These are phyloP conservation scores for Hylodesmum podocarpum DNA, from an alignment of 306 rosid species.

Conservation along the genomic window DNA sequence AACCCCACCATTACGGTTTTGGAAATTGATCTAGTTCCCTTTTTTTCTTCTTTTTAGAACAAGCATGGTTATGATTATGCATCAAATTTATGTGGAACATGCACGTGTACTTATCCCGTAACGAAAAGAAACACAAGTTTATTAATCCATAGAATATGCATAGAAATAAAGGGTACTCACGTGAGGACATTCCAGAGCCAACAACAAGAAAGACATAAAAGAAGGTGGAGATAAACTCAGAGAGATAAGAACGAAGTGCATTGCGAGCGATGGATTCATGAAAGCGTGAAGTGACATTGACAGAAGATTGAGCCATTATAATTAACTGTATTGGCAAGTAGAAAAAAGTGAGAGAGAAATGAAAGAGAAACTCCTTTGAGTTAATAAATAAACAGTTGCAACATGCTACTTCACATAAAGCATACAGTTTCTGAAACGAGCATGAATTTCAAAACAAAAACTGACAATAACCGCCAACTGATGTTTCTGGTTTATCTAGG, in stretches of 20 bases:
- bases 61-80: not conserved
- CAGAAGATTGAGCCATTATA: slow-evolving; percentile 57
- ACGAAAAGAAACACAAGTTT: not conserved
- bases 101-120: too few species aligned
- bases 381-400: slow-evolving; percentile 3
- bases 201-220: slow-evolving; percentile 66
- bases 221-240: slow-evolving; percentile 91
- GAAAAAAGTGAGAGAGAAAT: too few species aligned
- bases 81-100: not conserved
- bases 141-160: too few species aligned
- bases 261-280: slow-evolving; percentile 53
- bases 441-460: slow-evolving; percentile 23
- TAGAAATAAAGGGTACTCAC: slow-evolving; percentile 38
- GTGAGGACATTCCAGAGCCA: slow-evolving; percentile 74
- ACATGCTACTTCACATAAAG: not conserved
- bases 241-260: slow-evolving; percentile 74
- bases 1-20: not conserved
- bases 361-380: too few species aligned
- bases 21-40: not conserved
- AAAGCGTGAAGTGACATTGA: slow-evolving; percentile 47
- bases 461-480: slow-evolving; percentile 22
- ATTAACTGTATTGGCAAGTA: not conserved
- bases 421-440: slow-evolving; percentile 5
- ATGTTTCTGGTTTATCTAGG: too few species aligned
- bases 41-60: not conserved